Evolutionary conservation across 305 asterid genomes (phyloP).

Genomic region (Ajuga reptans): DNA sequence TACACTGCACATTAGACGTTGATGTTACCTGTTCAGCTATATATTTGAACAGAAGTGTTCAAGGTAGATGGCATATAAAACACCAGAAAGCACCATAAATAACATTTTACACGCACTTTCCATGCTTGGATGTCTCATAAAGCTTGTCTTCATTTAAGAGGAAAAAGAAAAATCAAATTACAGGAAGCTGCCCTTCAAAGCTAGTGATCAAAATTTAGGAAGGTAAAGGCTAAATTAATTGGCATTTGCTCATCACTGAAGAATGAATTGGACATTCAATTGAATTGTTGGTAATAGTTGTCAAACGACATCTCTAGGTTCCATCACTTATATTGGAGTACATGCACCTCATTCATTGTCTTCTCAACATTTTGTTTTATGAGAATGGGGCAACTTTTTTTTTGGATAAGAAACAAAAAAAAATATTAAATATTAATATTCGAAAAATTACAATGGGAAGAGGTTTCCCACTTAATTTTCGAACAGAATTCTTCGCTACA

Average conservation of each 20-base stretch:
- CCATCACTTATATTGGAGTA: not conserved
- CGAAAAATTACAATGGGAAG: too few relatives aligned
- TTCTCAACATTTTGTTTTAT: not conserved
- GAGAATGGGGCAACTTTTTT: not conserved
- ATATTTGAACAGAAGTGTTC: not conserved
- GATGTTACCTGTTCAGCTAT: conserved; percentile 13
- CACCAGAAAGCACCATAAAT: not conserved
- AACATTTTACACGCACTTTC: not conserved
- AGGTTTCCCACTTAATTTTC: too few relatives aligned
- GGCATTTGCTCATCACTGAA: conserved; percentile 3
- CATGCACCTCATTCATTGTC: not conserved
- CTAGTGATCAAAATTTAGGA: not conserved
- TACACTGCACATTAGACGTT: conserved; percentile 44
- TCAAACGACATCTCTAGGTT: not conserved
- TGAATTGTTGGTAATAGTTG: not conserved
- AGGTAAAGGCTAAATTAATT: not conserved
- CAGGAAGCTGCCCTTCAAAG: not conserved
- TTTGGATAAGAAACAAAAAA: too few relatives aligned
- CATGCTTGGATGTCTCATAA: conserved; percentile 1
- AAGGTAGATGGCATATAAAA: conserved; percentile 1
- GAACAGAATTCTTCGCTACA: too few relatives aligned
- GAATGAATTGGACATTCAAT: not conserved
- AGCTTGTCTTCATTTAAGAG: conserved; percentile 1
- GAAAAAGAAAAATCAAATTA: not conserved
- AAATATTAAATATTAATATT: too few relatives aligned